These are phyloP conservation scores for Aspergillus baeticus DNA, from an alignment of 495 filamentous ascomycete genomes.

Conservation along the genomic window DNA sequence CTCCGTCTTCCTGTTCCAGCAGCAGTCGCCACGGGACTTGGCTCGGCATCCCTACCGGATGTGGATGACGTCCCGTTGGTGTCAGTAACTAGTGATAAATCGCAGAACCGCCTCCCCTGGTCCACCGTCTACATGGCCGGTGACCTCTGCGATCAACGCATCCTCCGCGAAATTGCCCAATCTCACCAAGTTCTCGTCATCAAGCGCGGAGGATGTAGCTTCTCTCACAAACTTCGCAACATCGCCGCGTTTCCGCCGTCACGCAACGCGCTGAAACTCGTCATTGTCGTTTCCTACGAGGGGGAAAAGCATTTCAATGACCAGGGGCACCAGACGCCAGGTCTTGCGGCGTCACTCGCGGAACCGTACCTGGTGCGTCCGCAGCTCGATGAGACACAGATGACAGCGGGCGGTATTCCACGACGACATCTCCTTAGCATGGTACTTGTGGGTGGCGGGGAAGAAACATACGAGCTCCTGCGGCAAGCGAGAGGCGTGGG, in stretches of 20 bases:
- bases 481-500: conserved; percentile 62
- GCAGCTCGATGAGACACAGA: conserved; percentile 72
- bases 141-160: conserved; percentile 61
- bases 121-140: conserved; percentile 67
- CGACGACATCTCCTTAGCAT: conserved; percentile 75
- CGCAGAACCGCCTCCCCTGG: conserved; percentile 57
- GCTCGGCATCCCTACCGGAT: conserved; percentile 73
- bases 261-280: conserved; percentile 64
- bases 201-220: conserved; percentile 80
- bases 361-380: conserved; percentile 60
- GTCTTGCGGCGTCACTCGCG: conserved; percentile 42
- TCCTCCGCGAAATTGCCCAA: conserved; percentile 59
- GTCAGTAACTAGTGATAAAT: conserved; percentile 37
- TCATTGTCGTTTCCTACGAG: conserved; percentile 75
- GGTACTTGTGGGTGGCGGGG: conserved; percentile 80
- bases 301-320: conserved; percentile 17
- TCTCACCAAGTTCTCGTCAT: conserved; percentile 81
- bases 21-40: conserved; percentile 69
- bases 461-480: conserved; percentile 63
- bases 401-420: conserved; percentile 66
- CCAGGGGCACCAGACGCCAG: background rate
- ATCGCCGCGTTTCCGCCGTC: conserved; percentile 74
- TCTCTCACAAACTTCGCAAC: conserved; percentile 76
- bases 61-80: conserved; percentile 54
- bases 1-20: conserved; percentile 59